These are phyloP conservation scores for Austroboletus festivus DNA, from an alignment of 768 basidiomycete genomes.

Conservation along the genomic window DNA sequence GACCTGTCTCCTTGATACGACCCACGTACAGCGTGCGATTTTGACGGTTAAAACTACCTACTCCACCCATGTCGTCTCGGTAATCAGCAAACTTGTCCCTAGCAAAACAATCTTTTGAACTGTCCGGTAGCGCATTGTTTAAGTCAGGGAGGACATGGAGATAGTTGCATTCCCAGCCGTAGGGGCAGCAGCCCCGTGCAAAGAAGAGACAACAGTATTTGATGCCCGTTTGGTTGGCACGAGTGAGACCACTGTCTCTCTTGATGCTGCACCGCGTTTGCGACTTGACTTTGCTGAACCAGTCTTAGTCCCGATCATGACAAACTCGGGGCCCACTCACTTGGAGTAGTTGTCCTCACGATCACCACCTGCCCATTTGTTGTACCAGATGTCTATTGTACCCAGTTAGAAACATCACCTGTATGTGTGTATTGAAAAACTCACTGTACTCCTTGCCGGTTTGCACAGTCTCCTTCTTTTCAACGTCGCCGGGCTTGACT, in stretches of 20 bases:
- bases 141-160: slow-evolving; percentile 84
- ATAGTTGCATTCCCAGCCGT: slow-evolving; percentile 98
- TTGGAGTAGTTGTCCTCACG: slow-evolving; percentile 95
- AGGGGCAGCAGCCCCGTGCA: slow-evolving; percentile 93
- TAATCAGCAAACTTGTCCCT: slow-evolving; percentile 97
- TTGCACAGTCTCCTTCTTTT: slow-evolving; percentile 83
- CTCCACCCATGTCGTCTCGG: slow-evolving; percentile 99
- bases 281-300: slow-evolving; percentile 81
- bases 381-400: slow-evolving; percentile 89
- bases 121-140: slow-evolving; percentile 70
- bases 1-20: slow-evolving; percentile 87
- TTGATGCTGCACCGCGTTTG: slow-evolving; percentile 90
- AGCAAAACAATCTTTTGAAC: slow-evolving; percentile 94
- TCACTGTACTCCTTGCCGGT: slow-evolving; percentile 95
- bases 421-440: slow-evolving; percentile 28
- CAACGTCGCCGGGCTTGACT: slow-evolving; percentile 86
- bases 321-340: slow-evolving; percentile 43
- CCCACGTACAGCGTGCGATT: slow-evolving; percentile 96
- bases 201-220: slow-evolving; percentile 96
- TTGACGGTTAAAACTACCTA: slow-evolving; percentile 91
- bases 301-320: slow-evolving; percentile 1
- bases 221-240: slow-evolving; percentile 90
- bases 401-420: slow-evolving; percentile 4
- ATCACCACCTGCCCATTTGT: slow-evolving; percentile 99
- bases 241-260: slow-evolving; percentile 87